Base-by-base conservation (phyloP, 768 basidiomycete species). In the Phaffia australis region DNA sequence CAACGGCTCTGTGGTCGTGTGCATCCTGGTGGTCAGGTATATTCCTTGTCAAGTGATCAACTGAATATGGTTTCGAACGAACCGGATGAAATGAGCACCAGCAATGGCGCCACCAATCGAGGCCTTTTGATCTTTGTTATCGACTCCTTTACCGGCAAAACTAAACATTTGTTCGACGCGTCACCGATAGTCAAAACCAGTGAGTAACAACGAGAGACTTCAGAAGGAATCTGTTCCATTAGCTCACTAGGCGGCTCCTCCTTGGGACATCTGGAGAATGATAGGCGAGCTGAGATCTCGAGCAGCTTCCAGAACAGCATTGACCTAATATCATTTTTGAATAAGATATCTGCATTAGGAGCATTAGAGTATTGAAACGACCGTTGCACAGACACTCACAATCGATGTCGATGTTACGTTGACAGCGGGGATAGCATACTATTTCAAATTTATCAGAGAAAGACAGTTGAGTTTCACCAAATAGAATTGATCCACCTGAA, bases 201-300 rank as follows among this genome's bases (percentile, higher is more conserved):
- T n/a, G n/a, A n/a, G n/a, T n/a, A n/a, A n/a, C n/a, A n/a, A n/a
- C n/a, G n/a, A n/a, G n/a, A n/a, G n/a, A n/a, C n/a, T n/a, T n/a
- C n/a, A n/a, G n/a, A n/a, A n/a, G n/a, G n/a, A n/a, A n/a, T n/a
- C n/a, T n/a, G n/a, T n/a, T n/a, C n/a, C n/a, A n/a, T n/a, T n/a
- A n/a, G n/a, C n/a, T n/a, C 11, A 42, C 35, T 42, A 97, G 60
- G 93, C 94, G 69, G 84, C 83, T 73, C 95, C 95, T 65, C 95
- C 95, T 77, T 99, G 93, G 64, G 95, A 99, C 70, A 93, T 86
- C 76, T 98, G 95, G 73, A 97, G 80, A 78, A 99, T 98, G 79
- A 99, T 92, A 66, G 94, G 94, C 35, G 94, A 82, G 77, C 97
- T 97, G 82, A 88, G 84, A 77, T 97, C 95, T 71, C 91, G 85